phyloP scores from a whole-genome alignment of 495 filamentous ascomycete genomes.

The Delitschia confertaspora region DNA sequence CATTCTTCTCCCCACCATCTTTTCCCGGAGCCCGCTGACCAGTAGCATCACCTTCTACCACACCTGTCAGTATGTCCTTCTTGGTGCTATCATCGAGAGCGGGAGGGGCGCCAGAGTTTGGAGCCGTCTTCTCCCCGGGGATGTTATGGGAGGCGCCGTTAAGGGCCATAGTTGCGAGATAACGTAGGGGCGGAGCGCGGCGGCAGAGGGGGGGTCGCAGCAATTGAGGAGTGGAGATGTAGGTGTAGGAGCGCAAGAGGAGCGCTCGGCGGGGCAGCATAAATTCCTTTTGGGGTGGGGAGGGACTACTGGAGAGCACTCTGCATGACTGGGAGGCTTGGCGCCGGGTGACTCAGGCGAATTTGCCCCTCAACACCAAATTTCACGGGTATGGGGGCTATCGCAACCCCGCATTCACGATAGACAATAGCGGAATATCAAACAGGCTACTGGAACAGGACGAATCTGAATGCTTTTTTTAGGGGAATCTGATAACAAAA shows the following conservation, averaged over 20 bases:
- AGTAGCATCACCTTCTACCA: slow-evolving; percentile 31
- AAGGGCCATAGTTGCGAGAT: slow-evolving; percentile 24
- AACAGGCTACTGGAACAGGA: too few species aligned
- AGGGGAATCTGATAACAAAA: too few species aligned
- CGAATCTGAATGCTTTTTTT: too few species aligned
- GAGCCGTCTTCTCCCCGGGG: slow-evolving; percentile 30
- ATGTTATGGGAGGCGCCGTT: slow-evolving; percentile 29
- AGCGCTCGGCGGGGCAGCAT: slow-evolving; percentile 22
- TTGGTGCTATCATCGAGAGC: slow-evolving; percentile 20
- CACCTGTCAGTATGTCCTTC: slow-evolving; percentile 27
- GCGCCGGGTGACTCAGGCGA: slow-evolving; percentile 8
- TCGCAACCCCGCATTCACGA: too few species aligned
- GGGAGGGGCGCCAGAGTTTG: slow-evolving; percentile 23
- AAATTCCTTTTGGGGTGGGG: slow-evolving; percentile 10
- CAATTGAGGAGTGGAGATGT: not conserved
- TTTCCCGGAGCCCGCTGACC: slow-evolving; percentile 33
- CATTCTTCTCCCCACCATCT: slow-evolving; percentile 34
- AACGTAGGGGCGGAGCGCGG: slow-evolving; percentile 2
- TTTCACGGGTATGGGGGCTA: too few species aligned
- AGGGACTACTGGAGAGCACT: slow-evolving; percentile 6
- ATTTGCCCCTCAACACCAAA: slow-evolving; percentile 14
- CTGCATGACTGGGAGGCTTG: too few species aligned
- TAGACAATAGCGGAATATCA: too few species aligned
- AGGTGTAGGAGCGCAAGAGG: slow-evolving; percentile 14
- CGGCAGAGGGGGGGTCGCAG: not conserved